Evolutionary conservation across 2,329 filamentous ascomycete genomes (phyloP).

Genomic region (Apiospora saccharicola): DNA sequence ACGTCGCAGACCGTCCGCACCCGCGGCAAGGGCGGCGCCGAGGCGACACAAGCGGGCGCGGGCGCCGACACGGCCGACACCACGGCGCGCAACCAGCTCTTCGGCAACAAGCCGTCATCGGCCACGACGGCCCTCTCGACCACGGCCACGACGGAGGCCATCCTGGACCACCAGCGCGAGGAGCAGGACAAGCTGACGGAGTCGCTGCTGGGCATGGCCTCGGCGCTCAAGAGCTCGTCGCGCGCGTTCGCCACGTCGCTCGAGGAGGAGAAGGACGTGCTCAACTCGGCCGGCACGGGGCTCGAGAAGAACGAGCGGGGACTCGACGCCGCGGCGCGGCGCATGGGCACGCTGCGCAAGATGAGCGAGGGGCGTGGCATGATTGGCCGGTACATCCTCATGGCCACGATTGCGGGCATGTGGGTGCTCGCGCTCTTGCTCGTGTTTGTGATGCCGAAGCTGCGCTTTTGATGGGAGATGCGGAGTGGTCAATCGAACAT

Average conservation of each 20-base stretch:
- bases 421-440: slow-evolving; percentile 81
- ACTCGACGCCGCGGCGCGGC: slow-evolving; percentile 77
- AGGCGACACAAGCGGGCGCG: neutral
- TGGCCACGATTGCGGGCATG: slow-evolving; percentile 82
- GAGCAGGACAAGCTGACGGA: slow-evolving; percentile 86
- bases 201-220: slow-evolving; percentile 82
- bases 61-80: slow-evolving; percentile 30
- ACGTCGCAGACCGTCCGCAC: slow-evolving; percentile 43
- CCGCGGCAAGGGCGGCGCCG: slow-evolving; percentile 11
- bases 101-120: slow-evolving; percentile 47
- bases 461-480: slow-evolving; percentile 70
- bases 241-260: slow-evolving; percentile 75
- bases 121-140: slow-evolving; percentile 47
- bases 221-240: slow-evolving; percentile 78
- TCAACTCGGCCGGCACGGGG: slow-evolving; percentile 75
- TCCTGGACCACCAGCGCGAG: slow-evolving; percentile 77
- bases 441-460: slow-evolving; percentile 86
- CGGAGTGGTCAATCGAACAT: neutral
- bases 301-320: slow-evolving; percentile 79
- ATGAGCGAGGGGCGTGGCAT: slow-evolving; percentile 91
- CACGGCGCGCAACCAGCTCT: slow-evolving; percentile 50
- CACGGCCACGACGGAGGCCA: slow-evolving; percentile 69
- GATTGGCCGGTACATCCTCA: slow-evolving; percentile 85
- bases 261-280: slow-evolving; percentile 74
- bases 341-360: slow-evolving; percentile 78